These are phyloP conservation scores for Panicum virgatum DNA, from an alignment of 202 grass and related monocot species.

Conservation along the genomic window DNA sequence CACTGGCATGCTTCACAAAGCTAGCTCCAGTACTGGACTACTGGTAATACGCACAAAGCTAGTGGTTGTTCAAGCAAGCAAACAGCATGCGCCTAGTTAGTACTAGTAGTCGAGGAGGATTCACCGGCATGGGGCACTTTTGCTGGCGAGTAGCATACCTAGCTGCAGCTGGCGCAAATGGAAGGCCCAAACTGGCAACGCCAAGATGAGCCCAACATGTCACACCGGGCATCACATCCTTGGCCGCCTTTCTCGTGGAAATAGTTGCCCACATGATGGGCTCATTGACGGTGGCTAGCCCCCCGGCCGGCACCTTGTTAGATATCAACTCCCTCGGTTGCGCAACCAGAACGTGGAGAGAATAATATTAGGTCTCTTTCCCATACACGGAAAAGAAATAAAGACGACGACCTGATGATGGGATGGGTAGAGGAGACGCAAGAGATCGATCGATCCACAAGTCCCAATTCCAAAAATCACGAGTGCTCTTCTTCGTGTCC, in stretches of 20 bases:
- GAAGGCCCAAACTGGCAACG: conserved; percentile 48
- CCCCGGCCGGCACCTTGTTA: too few species aligned
- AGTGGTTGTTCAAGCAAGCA: too few species aligned
- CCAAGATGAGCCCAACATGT: conserved; percentile 52
- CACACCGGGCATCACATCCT: conserved; percentile 49
- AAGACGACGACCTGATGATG: conserved; percentile 24
- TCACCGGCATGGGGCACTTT: not conserved
- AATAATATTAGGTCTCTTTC: conserved; percentile 50
- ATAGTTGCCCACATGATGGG: conserved; percentile 34
- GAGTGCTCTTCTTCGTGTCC: not conserved
- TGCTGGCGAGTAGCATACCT: too few species aligned
- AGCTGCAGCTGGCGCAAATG: conserved; percentile 16
- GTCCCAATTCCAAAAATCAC: not conserved
- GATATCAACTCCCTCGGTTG: conserved; percentile 30
- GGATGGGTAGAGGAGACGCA: conserved; percentile 16
- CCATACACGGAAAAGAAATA: conserved; percentile 2
- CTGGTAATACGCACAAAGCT: too few species aligned
- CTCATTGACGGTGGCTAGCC: too few species aligned
- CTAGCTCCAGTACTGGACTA: too few species aligned
- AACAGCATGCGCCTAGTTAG: too few species aligned
- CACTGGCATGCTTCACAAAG: too few species aligned
- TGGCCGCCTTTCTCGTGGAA: conserved; percentile 14
- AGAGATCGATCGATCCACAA: not conserved
- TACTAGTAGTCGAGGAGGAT: too few species aligned
- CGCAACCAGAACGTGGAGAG: conserved; percentile 16